These are phyloP conservation scores for Zelopaecilomyces penicillatus DNA, from an alignment of 2,329 filamentous ascomycete species.

Conservation along the genomic window DNA sequence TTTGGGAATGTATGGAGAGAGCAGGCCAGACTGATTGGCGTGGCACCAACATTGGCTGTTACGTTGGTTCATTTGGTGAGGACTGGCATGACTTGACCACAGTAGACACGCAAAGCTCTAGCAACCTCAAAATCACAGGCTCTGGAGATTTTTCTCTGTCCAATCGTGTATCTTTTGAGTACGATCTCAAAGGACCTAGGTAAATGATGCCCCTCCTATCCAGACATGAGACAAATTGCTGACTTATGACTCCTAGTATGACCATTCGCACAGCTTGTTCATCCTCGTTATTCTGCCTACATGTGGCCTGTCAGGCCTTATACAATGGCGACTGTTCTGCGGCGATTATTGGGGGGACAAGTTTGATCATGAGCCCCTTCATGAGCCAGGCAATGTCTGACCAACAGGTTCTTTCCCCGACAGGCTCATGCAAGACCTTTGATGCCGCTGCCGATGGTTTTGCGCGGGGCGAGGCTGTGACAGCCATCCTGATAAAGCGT, in stretches of 20 bases:
- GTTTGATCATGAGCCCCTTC: slow-evolving; percentile 21
- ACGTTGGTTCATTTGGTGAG: slow-evolving; percentile 22
- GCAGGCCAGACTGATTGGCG: slow-evolving; percentile 18
- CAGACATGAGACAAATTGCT: background rate
- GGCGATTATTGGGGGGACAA: slow-evolving; percentile 24
- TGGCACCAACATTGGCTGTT: slow-evolving; percentile 19
- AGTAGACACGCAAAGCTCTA: slow-evolving; percentile 13
- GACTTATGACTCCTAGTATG: slow-evolving; percentile 9
- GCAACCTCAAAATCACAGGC: slow-evolving; percentile 15
- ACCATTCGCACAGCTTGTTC: slow-evolving; percentile 31
- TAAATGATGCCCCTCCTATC: slow-evolving; percentile 6
- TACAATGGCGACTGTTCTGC: slow-evolving; percentile 16
- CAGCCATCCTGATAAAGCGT: slow-evolving; percentile 36
- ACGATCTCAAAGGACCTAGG: slow-evolving; percentile 25
- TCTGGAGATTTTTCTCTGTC: slow-evolving; percentile 18
- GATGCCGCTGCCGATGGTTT: slow-evolving; percentile 41
- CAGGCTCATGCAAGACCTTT: slow-evolving; percentile 27
- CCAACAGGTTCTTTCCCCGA: slow-evolving; percentile 27
- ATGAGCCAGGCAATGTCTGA: slow-evolving; percentile 20
- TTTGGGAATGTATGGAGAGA: slow-evolving; percentile 19
- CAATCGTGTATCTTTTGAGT: slow-evolving; percentile 26
- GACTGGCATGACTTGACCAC: slow-evolving; percentile 16
- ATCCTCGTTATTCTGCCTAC: slow-evolving; percentile 25
- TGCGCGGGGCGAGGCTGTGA: slow-evolving; percentile 40
- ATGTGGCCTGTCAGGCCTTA: slow-evolving; percentile 26